These are phyloP conservation scores for Ophiobolus disseminans DNA, from an alignment of 2,329 filamentous ascomycete genomes.

Conservation along the genomic window DNA sequence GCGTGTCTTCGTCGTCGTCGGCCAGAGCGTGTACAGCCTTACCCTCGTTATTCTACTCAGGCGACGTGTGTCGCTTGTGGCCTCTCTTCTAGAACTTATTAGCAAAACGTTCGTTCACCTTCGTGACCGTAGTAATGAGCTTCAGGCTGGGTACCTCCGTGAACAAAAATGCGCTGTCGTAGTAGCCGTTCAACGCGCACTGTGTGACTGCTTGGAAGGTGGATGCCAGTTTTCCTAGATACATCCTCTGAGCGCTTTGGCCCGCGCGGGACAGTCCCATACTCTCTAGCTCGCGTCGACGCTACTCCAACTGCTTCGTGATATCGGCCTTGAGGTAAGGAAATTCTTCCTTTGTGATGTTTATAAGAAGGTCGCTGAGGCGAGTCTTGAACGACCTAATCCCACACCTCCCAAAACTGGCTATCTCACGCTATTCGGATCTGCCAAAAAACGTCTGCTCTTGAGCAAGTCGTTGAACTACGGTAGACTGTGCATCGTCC, in stretches of 20 bases:
- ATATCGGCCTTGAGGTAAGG: slow-evolving; percentile 46
- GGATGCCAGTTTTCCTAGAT: slow-evolving; percentile 5
- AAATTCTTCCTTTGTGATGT: slow-evolving; percentile 55
- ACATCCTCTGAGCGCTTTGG: slow-evolving; percentile 12
- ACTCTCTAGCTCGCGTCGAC: slow-evolving; percentile 7
- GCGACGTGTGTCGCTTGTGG: slow-evolving; percentile 8
- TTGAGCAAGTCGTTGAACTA: slow-evolving; percentile 30
- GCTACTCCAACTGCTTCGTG: slow-evolving; percentile 1
- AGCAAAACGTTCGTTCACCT: slow-evolving; percentile 14
- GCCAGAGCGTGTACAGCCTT: neutral
- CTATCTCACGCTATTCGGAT: slow-evolving; percentile 7
- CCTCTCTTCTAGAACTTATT: slow-evolving; percentile 12
- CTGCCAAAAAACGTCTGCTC: slow-evolving; percentile 48
- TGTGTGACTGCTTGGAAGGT: slow-evolving; percentile 11
- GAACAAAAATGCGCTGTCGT: slow-evolving; percentile 10
- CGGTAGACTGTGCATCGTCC: slow-evolving; percentile 18
- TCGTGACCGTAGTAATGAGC: slow-evolving; percentile 13
- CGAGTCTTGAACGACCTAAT: slow-evolving; percentile 50
- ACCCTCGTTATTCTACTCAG: neutral
- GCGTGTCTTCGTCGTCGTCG: neutral
- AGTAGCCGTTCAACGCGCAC: slow-evolving; percentile 11
- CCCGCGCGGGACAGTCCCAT: slow-evolving; percentile 10
- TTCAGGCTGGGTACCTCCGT: slow-evolving; percentile 6
- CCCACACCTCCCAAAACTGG: slow-evolving; percentile 35
- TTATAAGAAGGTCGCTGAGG: slow-evolving; percentile 52